A percentile compares a stretch with the other conserved stretches of the same genome.
These are phyloP conservation scores for Cryphonectria nitschkei DNA, from an alignment of 2,329 filamentous ascomycete species.

Conservation along the genomic window DNA sequence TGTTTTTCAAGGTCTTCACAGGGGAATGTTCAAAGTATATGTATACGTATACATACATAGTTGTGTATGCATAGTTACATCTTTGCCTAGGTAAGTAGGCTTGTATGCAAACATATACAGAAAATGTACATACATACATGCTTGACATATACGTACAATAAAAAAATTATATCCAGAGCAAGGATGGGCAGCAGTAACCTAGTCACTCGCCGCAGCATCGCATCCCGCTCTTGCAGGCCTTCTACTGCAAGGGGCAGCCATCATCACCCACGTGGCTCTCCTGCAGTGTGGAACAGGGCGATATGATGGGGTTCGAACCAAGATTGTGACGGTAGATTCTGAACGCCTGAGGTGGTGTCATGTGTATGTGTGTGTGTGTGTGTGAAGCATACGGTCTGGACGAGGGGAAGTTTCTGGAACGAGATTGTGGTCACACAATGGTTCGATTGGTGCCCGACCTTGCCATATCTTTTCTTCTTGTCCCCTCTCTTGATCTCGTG, in stretches of 20 bases:
- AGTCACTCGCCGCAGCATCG: not conserved
- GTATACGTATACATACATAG: not conserved
- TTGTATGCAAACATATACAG: not conserved
- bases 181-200: not conserved
- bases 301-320: not conserved
- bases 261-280: not conserved
- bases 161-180: not conserved
- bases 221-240: not conserved
- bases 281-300: not conserved
- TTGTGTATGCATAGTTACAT: not conserved
- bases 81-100: no score
- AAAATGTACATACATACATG: not conserved
- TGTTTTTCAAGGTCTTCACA: not conserved
- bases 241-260: not conserved
- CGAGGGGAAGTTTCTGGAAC: not conserved
- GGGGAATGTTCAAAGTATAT: not conserved
- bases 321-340: not conserved
- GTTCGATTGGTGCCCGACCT: not conserved
- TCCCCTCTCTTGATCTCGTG: not conserved
- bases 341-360: not conserved
- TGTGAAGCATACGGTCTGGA: not conserved
- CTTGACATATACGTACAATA: not conserved
- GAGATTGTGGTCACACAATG: not conserved
- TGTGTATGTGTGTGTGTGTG: not conserved
- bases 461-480: not conserved